Evolutionary conservation across 2,329 filamentous ascomycete genomes (phyloP), one percentile per base, ranked within the genome.

Genomic region (Penicillium sumatraense): DNA sequence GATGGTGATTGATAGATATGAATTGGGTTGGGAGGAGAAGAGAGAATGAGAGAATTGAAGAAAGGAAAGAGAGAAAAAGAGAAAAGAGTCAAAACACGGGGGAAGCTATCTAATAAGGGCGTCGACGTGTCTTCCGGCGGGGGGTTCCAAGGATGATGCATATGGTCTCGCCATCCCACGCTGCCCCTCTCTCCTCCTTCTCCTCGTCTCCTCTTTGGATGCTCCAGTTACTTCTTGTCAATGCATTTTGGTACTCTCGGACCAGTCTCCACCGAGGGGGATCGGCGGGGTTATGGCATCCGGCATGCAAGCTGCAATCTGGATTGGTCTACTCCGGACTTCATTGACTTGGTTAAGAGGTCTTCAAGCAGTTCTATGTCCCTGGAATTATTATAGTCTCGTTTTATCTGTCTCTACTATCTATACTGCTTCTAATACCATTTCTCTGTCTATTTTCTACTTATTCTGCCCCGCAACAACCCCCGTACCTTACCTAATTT

Each of bases 231-330:
- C 13, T 14, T 20, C 11, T 41, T 13, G 6, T 36, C 33, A 14
- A 3, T 33, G 10, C n/a, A 13, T 14, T 29, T 6, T 11, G 11
- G 6, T 18, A 13, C 47, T 11, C 49, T 23, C 62, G 61, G 61
- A 65, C 57, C 42, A 56, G 57, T 54, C 61, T 51, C 62, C 61
- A 62, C 62, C 62, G 59, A 60, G 45, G 36, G 51, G 45, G 36
- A 36, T 27, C 38, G 38, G 36, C 36, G 35, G 35, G 36, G 33
- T 16, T 20, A 27, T 44, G 21, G 40, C 40, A 23, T 26, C 13
- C 14, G 13, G 11, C 21, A 44, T 44, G 40, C 40, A 44, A 44
- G 40, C 23, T 44, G 18, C 21, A 14, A 44, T 44, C 23, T 44
- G 40, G 40, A 44, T 14, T 27, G 23, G 14, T 24, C 38, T 23